phyloP scores from a whole-genome alignment of 352 stramenopile species.

The Globisporangium barbulae region DNA sequence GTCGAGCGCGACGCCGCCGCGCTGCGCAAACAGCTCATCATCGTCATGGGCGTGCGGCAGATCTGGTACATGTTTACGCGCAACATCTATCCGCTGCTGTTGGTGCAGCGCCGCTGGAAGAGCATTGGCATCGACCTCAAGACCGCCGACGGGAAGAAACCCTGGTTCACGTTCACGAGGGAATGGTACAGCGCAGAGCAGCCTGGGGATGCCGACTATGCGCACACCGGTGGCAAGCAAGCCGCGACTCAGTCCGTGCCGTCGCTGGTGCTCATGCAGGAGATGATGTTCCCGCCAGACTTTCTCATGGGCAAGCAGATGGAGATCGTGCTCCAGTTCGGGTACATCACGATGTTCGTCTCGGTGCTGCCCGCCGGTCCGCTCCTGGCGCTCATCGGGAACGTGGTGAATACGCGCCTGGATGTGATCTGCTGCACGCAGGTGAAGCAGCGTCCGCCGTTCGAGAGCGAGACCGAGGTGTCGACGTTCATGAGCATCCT shows the following conservation, averaged over 20 bases:
- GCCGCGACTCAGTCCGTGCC: constrained; percentile 20
- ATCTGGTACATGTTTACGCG: constrained; percentile 60
- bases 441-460: constrained; percentile 64
- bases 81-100: constrained; percentile 48
- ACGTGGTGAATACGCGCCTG: constrained; percentile 85
- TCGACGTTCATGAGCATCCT: constrained; percentile 91
- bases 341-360: constrained; percentile 94
- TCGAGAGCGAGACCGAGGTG: constrained; percentile 83
- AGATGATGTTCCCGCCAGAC: constrained; percentile 67
- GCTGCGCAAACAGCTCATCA: constrained; percentile 61
- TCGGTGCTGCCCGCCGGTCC: constrained; percentile 88
- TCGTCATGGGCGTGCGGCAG: constrained; percentile 70
- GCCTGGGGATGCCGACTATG: not conserved
- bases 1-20: constrained; percentile 45
- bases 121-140: constrained; percentile 33
- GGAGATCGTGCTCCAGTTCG: constrained; percentile 86
- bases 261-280: constrained; percentile 52
- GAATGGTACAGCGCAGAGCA: constrained; percentile 66
- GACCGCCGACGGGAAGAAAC: not conserved
- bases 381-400: constrained; percentile 84
- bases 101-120: constrained; percentile 44
- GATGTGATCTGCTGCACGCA: constrained; percentile 82
- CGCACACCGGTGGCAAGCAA: not conserved
- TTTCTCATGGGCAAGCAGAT: constrained; percentile 80
- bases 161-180: constrained; percentile 22